Conservation (phyloP, 2,329 filamentous ascomycete genomes). For the Alternaria alternata region DNA sequence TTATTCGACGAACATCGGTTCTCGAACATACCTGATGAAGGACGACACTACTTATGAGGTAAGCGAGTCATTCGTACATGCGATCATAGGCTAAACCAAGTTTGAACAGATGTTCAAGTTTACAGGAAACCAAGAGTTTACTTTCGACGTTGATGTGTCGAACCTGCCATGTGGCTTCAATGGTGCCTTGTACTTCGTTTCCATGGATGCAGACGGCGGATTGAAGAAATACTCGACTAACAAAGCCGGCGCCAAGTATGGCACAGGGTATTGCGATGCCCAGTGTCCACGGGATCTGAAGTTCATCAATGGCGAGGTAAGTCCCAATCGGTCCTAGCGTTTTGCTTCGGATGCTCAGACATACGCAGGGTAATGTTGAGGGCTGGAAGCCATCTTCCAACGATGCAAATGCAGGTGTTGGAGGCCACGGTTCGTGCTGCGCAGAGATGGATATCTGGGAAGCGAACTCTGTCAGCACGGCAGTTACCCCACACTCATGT, state of each 20-base stretch:
- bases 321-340: neutral
- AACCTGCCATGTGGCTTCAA: slow-evolving; percentile 74
- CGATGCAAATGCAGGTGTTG: slow-evolving; percentile 63
- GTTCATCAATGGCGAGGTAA: slow-evolving; percentile 57
- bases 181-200: slow-evolving; percentile 60
- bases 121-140: slow-evolving; percentile 56
- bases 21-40: slow-evolving; percentile 49
- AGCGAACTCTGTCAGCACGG: slow-evolving; percentile 69
- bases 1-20: slow-evolving; percentile 52
- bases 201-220: slow-evolving; percentile 70
- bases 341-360: neutral
- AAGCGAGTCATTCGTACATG: neutral
- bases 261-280: slow-evolving; percentile 52
- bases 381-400: slow-evolving; percentile 61
- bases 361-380: slow-evolving; percentile 59
- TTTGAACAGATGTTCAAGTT: slow-evolving; percentile 45
- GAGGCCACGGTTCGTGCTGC: slow-evolving; percentile 66
- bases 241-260: slow-evolving; percentile 62
- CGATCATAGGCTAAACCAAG: neutral
- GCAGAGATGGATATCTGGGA: slow-evolving; percentile 72
- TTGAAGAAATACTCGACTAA: slow-evolving; percentile 56
- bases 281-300: slow-evolving; percentile 57
- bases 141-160: slow-evolving; percentile 59
- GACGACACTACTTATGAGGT: slow-evolving; percentile 40
- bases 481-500: slow-evolving; percentile 72